Percentiles rank a stretch among this genome's conserved stretches.
Conservation (phyloP, 2,329 filamentous ascomycete genomes). For the Fusarium annulatum region DNA sequence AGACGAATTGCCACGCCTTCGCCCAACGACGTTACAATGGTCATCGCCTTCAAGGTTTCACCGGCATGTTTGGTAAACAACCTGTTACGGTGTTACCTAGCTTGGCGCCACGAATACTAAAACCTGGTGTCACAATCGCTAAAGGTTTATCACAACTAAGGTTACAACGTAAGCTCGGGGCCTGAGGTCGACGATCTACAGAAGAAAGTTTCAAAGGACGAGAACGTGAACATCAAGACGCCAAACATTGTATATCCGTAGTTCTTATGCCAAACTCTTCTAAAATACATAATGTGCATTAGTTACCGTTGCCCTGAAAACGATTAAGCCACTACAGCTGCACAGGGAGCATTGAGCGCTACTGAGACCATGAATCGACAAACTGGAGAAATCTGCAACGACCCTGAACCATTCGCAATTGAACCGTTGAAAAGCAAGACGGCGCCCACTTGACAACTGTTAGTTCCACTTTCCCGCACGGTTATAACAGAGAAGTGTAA, state of each 20-base stretch:
- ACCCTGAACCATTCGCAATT: conserved; percentile 26
- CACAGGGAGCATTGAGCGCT: not conserved
- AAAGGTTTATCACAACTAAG: conserved; percentile 3
- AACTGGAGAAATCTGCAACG: conserved; percentile 29
- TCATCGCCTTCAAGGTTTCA: not conserved
- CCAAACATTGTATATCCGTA: not conserved
- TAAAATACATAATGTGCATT: not conserved
- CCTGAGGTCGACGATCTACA: not conserved
- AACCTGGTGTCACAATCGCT: conserved; percentile 21
- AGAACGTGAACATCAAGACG: not conserved
- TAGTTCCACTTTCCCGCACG: conserved; percentile 14
- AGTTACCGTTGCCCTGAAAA: not conserved
- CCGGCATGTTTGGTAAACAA: not conserved
- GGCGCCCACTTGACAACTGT: conserved; percentile 25
- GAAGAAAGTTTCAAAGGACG: not conserved
- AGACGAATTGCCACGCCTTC: conserved; percentile 25
- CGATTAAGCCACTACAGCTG: conserved; percentile 4
- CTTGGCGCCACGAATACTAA: conserved; percentile 17
- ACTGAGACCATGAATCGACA: conserved; percentile 1
- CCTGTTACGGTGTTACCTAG: not conserved
- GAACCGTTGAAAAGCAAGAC: conserved; percentile 17
- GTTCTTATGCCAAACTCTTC: not conserved
- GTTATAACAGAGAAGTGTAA: not conserved
- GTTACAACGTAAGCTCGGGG: conserved; percentile 18
- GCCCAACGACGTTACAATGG: conserved; percentile 12